Percentiles rank a stretch among this genome's conserved stretches.
Conservation (phyloP, 2,329 filamentous ascomycete genomes). For the Aureobasidium namibiae region DNA sequence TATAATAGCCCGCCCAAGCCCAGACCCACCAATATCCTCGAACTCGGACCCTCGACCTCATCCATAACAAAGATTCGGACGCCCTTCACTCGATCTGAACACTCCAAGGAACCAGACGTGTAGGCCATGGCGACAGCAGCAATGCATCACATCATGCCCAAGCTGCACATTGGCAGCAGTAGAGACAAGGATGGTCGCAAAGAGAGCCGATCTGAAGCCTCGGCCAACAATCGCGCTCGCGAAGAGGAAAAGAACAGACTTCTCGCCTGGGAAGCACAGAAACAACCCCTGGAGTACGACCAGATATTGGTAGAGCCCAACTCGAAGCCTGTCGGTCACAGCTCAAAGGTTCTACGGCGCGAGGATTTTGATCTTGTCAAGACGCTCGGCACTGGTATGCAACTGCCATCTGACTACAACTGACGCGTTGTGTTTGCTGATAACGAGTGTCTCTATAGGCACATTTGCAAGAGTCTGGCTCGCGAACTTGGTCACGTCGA, state of each 20-base stretch:
- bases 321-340: conserved; percentile 40
- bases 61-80: not conserved
- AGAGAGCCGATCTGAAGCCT: conserved; percentile 16
- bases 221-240: conserved; percentile 26
- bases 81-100: not conserved
- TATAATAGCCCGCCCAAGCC: not conserved
- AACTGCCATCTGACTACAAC: not conserved
- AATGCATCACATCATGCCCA: conserved; percentile 27
- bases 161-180: conserved; percentile 27
- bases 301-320: conserved; percentile 36
- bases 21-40: not conserved
- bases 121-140: conserved; percentile 9
- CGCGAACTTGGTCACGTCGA: conserved; percentile 52
- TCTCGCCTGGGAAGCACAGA: conserved; percentile 39
- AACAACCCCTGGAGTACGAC: conserved; percentile 33
- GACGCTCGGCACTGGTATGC: conserved; percentile 64
- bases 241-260: conserved; percentile 40
- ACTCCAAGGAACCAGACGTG: not conserved
- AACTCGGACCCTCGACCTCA: not conserved
- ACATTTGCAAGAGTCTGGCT: conserved; percentile 79
- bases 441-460: conserved; percentile 36
- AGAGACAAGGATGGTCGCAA: conserved; percentile 18
- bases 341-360: conserved; percentile 37
- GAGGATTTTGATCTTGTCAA: conserved; percentile 65
- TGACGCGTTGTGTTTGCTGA: not conserved